Evolutionary conservation across 129 eudicot genomes (phyloP).

Genomic region (Mikania micrantha): DNA sequence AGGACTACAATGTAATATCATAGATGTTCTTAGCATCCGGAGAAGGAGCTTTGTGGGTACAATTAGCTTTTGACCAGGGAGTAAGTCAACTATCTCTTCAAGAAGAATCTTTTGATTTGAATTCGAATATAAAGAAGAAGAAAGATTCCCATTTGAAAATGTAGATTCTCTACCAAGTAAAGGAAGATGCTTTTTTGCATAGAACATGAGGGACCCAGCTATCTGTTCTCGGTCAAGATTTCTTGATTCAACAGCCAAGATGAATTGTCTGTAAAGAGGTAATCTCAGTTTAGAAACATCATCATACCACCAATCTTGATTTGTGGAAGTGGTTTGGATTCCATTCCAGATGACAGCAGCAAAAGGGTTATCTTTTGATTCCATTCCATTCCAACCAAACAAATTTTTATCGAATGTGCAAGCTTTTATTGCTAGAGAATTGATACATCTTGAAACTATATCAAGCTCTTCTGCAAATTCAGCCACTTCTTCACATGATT

Average conservation of each 20-base stretch:
- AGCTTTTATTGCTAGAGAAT: constrained; percentile 56
- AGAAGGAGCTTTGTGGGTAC: constrained; percentile 50
- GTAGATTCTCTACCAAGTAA: constrained; percentile 41
- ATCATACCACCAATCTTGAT: constrained; percentile 81
- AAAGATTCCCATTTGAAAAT: constrained; percentile 29
- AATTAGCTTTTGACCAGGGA: constrained; percentile 51
- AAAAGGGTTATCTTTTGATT: constrained; percentile 32
- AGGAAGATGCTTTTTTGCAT: constrained; percentile 59
- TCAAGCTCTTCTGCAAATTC: constrained; percentile 51
- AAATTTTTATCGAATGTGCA: constrained; percentile 41
- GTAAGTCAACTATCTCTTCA: constrained; percentile 51
- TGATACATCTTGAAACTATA: constrained; percentile 53
- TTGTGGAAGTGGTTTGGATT: constrained; percentile 28
- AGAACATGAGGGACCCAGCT: constrained; percentile 58
- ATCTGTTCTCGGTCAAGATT: constrained; percentile 53
- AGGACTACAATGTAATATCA: constrained; percentile 50
- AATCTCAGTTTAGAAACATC: constrained; percentile 49
- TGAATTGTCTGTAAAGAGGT: constrained; percentile 49
- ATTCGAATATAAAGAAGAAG: constrained; percentile 34
- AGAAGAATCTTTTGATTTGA: constrained; percentile 53
- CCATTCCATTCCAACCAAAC: constrained; percentile 39
- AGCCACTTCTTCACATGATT: constrained; percentile 45
- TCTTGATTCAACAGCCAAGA: constrained; percentile 38
- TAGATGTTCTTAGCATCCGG: constrained; percentile 46
- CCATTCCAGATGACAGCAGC: constrained; percentile 50